A percentile compares a stretch with the other conserved stretches of the same genome.
These are phyloP conservation scores for Hirsutella minnesotensis DNA, from an alignment of 2,329 filamentous ascomycete species.

Conservation along the genomic window DNA sequence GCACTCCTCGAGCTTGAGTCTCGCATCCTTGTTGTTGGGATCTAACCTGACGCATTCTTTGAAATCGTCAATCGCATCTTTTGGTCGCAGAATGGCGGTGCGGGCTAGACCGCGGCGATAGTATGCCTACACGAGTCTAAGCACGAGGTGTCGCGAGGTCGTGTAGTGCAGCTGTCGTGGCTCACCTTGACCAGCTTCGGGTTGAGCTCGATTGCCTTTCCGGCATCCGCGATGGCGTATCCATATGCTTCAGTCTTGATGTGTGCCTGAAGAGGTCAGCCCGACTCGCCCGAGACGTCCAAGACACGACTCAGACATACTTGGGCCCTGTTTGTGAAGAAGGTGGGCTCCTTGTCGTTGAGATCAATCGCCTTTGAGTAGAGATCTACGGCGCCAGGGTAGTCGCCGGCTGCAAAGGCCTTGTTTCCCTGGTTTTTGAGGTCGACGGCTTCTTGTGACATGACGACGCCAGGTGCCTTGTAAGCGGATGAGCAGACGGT, in stretches of 20 bases:
- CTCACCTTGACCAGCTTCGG: conserved; percentile 76
- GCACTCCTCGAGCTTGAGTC: conserved; percentile 82
- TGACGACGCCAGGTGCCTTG: conserved; percentile 10
- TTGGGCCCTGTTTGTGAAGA: conserved; percentile 91
- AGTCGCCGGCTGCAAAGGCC: conserved; percentile 81
- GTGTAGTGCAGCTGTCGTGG: background rate
- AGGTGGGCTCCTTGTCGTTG: conserved; percentile 74
- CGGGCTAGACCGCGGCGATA: conserved; percentile 88
- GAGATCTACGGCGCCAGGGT: conserved; percentile 65
- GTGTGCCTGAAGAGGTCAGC: conserved; percentile 53
- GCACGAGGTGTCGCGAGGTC: background rate
- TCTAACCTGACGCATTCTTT: conserved; percentile 81
- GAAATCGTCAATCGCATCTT: conserved; percentile 85
- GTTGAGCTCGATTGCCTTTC: conserved; percentile 83
- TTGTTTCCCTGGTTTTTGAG: conserved; percentile 93
- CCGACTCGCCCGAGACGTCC: conserved; percentile 32
- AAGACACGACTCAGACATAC: conserved; percentile 34
- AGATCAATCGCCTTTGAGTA: conserved; percentile 83
- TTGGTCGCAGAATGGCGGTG: conserved; percentile 79
- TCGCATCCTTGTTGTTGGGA: conserved; percentile 80
- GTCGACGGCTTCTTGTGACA: conserved; percentile 58
- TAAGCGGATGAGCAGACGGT: background rate
- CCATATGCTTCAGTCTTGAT: conserved; percentile 95
- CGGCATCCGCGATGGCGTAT: conserved; percentile 82
- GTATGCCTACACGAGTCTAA: conserved; percentile 53